Conservation (phyloP, 768 basidiomycete genomes). For the Leccinum imitatum region DNA sequence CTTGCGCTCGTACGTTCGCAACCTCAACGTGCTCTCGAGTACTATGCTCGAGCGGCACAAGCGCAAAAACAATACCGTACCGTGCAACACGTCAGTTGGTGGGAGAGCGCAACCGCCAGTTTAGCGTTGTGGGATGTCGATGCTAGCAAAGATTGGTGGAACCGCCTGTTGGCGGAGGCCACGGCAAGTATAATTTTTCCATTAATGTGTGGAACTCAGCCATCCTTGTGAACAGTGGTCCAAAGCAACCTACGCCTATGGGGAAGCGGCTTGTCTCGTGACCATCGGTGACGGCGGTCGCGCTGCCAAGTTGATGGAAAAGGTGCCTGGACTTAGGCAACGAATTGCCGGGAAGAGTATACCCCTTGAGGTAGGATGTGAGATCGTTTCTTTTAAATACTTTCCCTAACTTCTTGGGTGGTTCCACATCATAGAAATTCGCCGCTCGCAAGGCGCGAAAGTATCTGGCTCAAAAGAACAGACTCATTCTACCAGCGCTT, state of each 20-base stretch:
- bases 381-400: neutral
- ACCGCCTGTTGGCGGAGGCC: conserved; percentile 66
- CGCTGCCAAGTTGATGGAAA: conserved; percentile 63
- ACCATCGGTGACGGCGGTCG: conserved; percentile 56
- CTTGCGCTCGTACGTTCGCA: conserved; percentile 72
- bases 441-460: conserved; percentile 86
- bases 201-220: neutral
- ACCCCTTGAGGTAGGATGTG: conserved; percentile 57
- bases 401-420: neutral
- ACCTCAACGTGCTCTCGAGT: conserved; percentile 70
- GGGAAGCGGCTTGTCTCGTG: conserved; percentile 71
- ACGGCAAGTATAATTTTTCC: conserved; percentile 39
- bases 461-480: conserved; percentile 66
- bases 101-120: conserved; percentile 84
- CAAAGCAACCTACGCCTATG: conserved; percentile 73
- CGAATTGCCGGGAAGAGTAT: conserved; percentile 83
- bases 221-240: conserved; percentile 52
- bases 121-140: conserved; percentile 72
- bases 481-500: conserved; percentile 75
- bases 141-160: conserved; percentile 62
- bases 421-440: conserved; percentile 60
- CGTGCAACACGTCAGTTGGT: conserved; percentile 74
- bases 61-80: conserved; percentile 68
- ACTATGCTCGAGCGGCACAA: conserved; percentile 65
- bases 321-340: conserved; percentile 75